phyloP scores from a whole-genome alignment of 768 basidiomycete species.

The Leccinum ochraceum region DNA sequence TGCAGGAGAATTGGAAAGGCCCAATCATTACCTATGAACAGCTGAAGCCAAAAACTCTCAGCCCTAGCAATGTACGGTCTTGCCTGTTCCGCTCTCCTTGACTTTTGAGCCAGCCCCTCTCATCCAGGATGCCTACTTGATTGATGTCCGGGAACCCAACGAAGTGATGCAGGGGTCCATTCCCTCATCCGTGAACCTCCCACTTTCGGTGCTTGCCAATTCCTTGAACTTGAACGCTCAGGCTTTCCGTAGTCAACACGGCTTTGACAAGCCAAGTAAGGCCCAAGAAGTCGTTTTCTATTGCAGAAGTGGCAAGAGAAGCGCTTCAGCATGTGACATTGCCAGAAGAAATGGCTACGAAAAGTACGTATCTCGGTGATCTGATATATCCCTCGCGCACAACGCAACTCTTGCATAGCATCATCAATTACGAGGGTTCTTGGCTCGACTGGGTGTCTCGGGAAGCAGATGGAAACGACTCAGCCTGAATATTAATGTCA shows the following conservation, averaged over 20 bases:
- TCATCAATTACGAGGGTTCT: slow-evolving; percentile 81
- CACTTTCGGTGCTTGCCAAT: slow-evolving; percentile 72
- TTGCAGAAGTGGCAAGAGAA: slow-evolving; percentile 86
- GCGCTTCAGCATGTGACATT: slow-evolving; percentile 77
- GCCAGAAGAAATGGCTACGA: slow-evolving; percentile 80
- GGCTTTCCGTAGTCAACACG: slow-evolving; percentile 61
- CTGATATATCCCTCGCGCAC: background rate
- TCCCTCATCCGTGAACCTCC: slow-evolving; percentile 88
- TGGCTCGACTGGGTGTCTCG: slow-evolving; percentile 83
- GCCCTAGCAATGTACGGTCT: slow-evolving; percentile 60
- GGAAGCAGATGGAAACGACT: slow-evolving; percentile 44
- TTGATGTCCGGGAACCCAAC: slow-evolving; percentile 92
- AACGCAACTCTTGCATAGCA: slow-evolving; percentile 32
- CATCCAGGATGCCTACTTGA: slow-evolving; percentile 64
- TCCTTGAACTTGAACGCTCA: slow-evolving; percentile 59
- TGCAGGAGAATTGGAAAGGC: slow-evolving; percentile 76
- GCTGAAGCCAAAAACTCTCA: slow-evolving; percentile 75
- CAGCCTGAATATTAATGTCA: slow-evolving; percentile 1
- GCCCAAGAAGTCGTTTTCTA: slow-evolving; percentile 84
- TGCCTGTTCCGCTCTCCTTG: background rate
- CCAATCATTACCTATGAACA: slow-evolving; percentile 75
- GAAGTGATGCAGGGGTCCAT: slow-evolving; percentile 92
- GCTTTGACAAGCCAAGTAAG: slow-evolving; percentile 72
- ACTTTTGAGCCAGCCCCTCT: slow-evolving; percentile 13
- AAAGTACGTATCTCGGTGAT: slow-evolving; percentile 53